Conservation (phyloP, 2,329 filamentous ascomycete species). For the Colletotrichum brevisporum region DNA sequence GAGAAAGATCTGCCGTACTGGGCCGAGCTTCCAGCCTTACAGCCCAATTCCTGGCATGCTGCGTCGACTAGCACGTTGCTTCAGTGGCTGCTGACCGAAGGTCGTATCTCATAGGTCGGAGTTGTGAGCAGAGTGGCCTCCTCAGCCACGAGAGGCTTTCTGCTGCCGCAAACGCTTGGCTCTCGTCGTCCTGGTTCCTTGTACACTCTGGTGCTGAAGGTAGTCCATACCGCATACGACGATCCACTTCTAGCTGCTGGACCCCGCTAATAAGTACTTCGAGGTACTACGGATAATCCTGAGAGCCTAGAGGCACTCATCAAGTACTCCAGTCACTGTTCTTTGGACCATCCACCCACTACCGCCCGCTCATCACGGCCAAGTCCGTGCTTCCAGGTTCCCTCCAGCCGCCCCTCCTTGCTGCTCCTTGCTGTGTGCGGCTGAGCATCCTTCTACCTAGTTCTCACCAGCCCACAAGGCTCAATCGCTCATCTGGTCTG, state of each 20-base stretch:
- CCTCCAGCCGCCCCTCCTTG: conserved; percentile 35
- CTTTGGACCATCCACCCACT: not conserved
- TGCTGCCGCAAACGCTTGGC: too few relatives aligned
- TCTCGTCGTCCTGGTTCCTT: too few relatives aligned
- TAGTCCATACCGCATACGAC: not conserved
- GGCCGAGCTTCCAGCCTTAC: not conserved
- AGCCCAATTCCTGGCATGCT: not conserved
- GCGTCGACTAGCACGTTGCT: not conserved
- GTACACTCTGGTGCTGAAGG: too few relatives aligned
- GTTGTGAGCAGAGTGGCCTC: conserved; percentile 11
- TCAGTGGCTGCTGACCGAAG: conserved; percentile 2
- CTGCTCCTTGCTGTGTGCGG: conserved; percentile 36
- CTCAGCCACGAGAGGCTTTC: conserved; percentile 27
- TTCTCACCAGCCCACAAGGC: conserved; percentile 38
- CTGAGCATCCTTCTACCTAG: conserved; percentile 37
- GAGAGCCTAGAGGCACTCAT: conserved; percentile 4
- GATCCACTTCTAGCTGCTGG: conserved; percentile 4
- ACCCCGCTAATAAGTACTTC: not conserved
- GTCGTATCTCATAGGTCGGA: not conserved
- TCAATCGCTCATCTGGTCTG: conserved; percentile 24
- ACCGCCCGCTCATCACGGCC: conserved; percentile 28
- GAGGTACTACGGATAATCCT: too few relatives aligned
- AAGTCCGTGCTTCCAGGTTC: conserved; percentile 33
- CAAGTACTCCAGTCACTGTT: not conserved
- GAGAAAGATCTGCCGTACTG: not conserved